Evolutionary conservation across 106 monocot species (phyloP).

Genomic region (Dendrobium chrysotoxum): DNA sequence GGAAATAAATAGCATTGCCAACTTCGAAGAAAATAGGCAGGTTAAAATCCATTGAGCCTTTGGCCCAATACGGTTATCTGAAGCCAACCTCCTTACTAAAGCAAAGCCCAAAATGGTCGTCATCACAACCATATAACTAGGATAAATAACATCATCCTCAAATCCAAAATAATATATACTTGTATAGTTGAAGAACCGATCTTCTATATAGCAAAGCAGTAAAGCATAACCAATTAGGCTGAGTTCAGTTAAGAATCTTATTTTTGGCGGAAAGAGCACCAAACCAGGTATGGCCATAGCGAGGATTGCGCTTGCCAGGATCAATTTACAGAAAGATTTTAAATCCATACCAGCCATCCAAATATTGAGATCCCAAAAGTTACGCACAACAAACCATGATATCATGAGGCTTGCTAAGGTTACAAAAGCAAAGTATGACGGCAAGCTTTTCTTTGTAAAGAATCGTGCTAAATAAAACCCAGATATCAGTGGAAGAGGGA

Average conservation of each 20-base stretch:
- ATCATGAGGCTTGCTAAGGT: conserved; percentile 78
- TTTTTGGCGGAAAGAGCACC: conserved; percentile 72
- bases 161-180: conserved; percentile 85
- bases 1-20: conserved; percentile 83
- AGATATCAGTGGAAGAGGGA: conserved; percentile 83
- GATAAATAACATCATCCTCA: conserved; percentile 94
- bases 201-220: conserved; percentile 85
- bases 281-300: conserved; percentile 89
- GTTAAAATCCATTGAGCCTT: conserved; percentile 89
- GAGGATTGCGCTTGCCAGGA: conserved; percentile 58
- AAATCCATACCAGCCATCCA: conserved; percentile 96
- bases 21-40: conserved; percentile 78
- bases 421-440: conserved; percentile 70
- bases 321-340: conserved; percentile 82
- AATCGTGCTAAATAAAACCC: conserved; percentile 87
- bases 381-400: conserved; percentile 91
- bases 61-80: conserved; percentile 66
- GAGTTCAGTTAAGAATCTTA: conserved; percentile 72
- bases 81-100: conserved; percentile 55
- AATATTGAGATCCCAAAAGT: conserved; percentile 97
- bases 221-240: conserved; percentile 81
- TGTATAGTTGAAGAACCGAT: conserved; percentile 88
- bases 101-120: conserved; percentile 82
- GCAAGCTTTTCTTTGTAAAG: conserved; percentile 81
- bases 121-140: conserved; percentile 83